Evolutionary conservation across 1,139 yeast genomes (phyloP).

Genomic region (Candida sp.): DNA sequence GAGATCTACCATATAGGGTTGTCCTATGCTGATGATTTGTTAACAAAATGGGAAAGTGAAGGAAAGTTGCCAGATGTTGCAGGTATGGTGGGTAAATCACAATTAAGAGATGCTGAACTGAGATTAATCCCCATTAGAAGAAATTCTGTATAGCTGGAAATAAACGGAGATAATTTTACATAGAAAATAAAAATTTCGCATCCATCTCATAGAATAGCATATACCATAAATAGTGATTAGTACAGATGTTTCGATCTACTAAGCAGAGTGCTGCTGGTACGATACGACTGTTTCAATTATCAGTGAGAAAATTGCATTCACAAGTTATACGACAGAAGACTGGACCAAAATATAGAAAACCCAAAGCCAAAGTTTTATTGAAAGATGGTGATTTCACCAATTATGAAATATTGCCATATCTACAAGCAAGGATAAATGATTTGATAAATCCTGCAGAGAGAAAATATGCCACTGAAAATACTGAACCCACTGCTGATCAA

Average conservation of each 20-base stretch:
- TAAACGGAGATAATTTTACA: too few relatives aligned
- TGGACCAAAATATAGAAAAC: not conserved
- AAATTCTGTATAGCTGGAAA: slow-evolving; percentile 44
- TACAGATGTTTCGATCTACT: not conserved
- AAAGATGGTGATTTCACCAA: slow-evolving; percentile 16
- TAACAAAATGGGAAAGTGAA: slow-evolving; percentile 50
- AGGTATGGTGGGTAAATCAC: slow-evolving; percentile 37
- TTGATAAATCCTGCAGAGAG: slow-evolving; percentile 3
- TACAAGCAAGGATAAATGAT: slow-evolving; percentile 21
- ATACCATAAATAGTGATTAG: not conserved
- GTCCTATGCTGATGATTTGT: slow-evolving; percentile 61
- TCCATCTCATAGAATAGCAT: not conserved
- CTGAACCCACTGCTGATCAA: slow-evolving; percentile 23
- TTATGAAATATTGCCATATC: slow-evolving; percentile 24
- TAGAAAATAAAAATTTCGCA: not conserved
- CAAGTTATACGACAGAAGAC: not conserved
- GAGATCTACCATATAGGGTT: slow-evolving; percentile 84
- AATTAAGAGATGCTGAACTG: slow-evolving; percentile 12
- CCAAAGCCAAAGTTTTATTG: not conserved
- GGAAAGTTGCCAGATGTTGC: slow-evolving; percentile 64
- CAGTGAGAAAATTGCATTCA: not conserved
- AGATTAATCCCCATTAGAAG: slow-evolving; percentile 45
- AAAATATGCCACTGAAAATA: slow-evolving; percentile 11
- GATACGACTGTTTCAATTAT: not conserved
- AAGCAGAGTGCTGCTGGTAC: not conserved